phyloP scores from a whole-genome alignment of 768 basidiomycete genomes.

The Omphalotus guepiniiformis region DNA sequence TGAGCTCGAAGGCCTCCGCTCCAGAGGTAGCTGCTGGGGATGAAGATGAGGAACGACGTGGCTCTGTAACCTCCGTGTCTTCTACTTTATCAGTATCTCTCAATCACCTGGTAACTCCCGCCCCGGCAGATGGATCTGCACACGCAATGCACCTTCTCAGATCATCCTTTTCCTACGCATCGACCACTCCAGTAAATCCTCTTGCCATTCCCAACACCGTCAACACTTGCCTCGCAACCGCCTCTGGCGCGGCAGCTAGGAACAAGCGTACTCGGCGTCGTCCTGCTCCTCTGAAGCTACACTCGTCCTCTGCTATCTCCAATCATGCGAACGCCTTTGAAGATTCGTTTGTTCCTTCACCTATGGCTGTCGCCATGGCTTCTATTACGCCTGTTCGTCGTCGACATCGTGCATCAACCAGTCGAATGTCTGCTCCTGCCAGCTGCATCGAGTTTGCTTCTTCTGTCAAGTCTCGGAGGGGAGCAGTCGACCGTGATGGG shows the following conservation, averaged over 20 bases:
- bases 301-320: background rate
- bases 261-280: slow-evolving; percentile 8
- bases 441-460: background rate
- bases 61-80: background rate
- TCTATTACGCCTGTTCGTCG: background rate
- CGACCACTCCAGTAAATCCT: too few species aligned
- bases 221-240: background rate
- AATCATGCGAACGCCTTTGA: background rate
- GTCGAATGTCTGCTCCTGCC: slow-evolving; percentile 3
- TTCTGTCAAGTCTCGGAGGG: background rate
- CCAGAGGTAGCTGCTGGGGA: background rate
- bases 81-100: background rate
- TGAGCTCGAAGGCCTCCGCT: background rate
- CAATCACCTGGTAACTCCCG: background rate
- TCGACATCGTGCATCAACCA: background rate
- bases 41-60: slow-evolving; percentile 2
- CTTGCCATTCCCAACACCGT: background rate
- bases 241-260: background rate
- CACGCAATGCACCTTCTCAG: slow-evolving; percentile 6
- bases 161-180: background rate
- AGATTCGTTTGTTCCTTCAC: slow-evolving; percentile 1
- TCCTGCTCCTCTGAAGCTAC: slow-evolving; percentile 8
- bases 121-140: background rate
- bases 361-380: background rate
- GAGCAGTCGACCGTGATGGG: background rate